Percentiles rank a stretch among this genome's conserved stretches.
Evolutionary conservation across 2,329 filamentous ascomycete genomes (phyloP).

Genomic region (Ceratocystiopsis sp.): DNA sequence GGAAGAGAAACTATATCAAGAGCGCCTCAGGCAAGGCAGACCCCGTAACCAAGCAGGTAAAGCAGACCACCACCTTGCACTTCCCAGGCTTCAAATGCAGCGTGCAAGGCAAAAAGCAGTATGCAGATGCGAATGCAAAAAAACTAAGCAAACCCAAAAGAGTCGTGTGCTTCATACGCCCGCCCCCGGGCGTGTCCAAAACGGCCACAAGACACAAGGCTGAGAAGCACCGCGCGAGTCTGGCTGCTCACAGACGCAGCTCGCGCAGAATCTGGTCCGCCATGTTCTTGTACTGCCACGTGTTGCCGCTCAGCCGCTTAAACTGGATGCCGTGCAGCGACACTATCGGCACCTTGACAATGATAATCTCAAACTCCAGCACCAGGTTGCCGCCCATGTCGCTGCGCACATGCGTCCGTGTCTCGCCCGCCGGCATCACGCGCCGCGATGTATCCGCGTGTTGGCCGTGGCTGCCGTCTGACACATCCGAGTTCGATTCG

Average conservation of each 20-base stretch:
- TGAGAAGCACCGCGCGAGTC: too few species aligned
- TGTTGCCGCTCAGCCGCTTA: slow-evolving; percentile 88
- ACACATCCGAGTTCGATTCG: slow-evolving; percentile 76
- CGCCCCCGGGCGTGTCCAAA: too few species aligned
- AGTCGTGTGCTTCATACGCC: too few species aligned
- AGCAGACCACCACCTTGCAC: too few species aligned
- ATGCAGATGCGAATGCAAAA: too few species aligned
- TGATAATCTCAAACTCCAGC: slow-evolving; percentile 85
- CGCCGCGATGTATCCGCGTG: slow-evolving; percentile 23
- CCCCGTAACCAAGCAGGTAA: too few species aligned
- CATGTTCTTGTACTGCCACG: slow-evolving; percentile 98
- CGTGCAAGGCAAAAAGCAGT: too few species aligned
- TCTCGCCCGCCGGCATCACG: slow-evolving; percentile 52
- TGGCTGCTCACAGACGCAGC: slow-evolving; percentile 45
- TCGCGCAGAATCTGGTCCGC: slow-evolving; percentile 86
- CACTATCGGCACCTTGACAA: slow-evolving; percentile 90
- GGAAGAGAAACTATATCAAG: too few species aligned
- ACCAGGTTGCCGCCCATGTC: slow-evolving; percentile 74
- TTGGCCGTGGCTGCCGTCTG: slow-evolving; percentile 51
- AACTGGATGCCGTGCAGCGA: slow-evolving; percentile 93
- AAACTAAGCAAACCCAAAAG: too few species aligned
- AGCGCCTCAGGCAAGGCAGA: too few species aligned
- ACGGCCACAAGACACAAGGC: too few species aligned
- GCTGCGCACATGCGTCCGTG: slow-evolving; percentile 77
- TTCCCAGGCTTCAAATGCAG: too few species aligned